Conservation (phyloP, 2,329 filamentous ascomycete species). For the Rhexocercosporidium sp. region DNA sequence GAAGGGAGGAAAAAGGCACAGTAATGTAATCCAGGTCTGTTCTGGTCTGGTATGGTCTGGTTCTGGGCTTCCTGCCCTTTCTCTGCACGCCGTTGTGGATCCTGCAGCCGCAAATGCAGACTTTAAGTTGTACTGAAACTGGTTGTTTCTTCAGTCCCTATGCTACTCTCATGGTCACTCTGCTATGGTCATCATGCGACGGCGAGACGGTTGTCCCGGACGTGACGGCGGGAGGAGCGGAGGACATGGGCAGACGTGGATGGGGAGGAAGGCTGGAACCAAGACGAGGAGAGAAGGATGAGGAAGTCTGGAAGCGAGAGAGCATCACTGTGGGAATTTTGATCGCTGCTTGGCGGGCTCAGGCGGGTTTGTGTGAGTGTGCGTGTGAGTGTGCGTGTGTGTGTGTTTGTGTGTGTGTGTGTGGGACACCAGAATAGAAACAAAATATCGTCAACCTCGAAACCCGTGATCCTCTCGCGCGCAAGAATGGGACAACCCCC, state of each 20-base stretch:
- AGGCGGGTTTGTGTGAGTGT: too few species aligned
- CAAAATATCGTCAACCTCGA: not conserved
- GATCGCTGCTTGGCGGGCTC: slow-evolving; percentile 10
- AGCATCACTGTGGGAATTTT: not conserved
- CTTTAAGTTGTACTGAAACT: not conserved
- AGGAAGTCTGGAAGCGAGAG: not conserved
- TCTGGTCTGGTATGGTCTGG: not conserved
- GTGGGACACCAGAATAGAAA: slow-evolving; percentile 22
- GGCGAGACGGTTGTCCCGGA: not conserved
- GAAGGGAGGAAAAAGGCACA: slow-evolving; percentile 7
- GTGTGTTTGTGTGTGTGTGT: not conserved
- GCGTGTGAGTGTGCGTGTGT: too few species aligned
- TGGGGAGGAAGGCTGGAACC: too few species aligned
- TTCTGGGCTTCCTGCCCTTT: not conserved
- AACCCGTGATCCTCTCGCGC: not conserved
- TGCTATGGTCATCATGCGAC: slow-evolving; percentile 7
- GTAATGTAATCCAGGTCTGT: not conserved
- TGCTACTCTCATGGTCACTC: not conserved
- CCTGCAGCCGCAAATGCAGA: not conserved
- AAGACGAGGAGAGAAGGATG: too few species aligned
- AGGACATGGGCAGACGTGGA: not conserved
- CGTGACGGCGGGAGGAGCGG: not conserved
- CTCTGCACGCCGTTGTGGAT: not conserved
- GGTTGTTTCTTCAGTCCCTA: not conserved
- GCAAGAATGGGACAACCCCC: not conserved